Conservation (phyloP, 1,284 basidiomycete species). For the Heterobasidion occidentale region DNA sequence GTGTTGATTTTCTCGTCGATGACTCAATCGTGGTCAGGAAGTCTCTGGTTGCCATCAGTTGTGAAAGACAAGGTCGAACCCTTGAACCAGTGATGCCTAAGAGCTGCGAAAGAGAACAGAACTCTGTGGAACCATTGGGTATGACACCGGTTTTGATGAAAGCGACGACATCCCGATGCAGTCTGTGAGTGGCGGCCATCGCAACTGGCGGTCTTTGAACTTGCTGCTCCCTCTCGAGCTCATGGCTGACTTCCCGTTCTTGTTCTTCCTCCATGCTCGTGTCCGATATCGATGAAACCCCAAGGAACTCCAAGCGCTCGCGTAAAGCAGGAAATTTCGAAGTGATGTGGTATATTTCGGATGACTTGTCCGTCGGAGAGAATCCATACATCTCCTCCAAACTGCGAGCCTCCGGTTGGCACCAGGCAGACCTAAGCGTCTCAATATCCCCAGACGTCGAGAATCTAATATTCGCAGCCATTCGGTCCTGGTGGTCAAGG, state of each 20-base stretch:
- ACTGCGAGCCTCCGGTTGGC: slow-evolving; percentile 29
- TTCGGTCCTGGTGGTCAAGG: slow-evolving; percentile 28
- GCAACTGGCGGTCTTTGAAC: slow-evolving; percentile 24
- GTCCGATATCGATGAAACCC: slow-evolving; percentile 12
- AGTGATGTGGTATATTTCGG: neutral
- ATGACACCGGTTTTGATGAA: slow-evolving; percentile 22
- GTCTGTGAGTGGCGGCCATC: slow-evolving; percentile 15
- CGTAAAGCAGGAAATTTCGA: slow-evolving; percentile 16
- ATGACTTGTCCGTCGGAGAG: neutral
- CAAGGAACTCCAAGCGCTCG: slow-evolving; percentile 21
- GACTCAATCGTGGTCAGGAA: neutral
- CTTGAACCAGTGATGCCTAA: neutral
- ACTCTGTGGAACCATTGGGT: neutral
- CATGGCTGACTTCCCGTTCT: slow-evolving; percentile 38
- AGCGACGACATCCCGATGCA: slow-evolving; percentile 17
- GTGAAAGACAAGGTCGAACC: neutral
- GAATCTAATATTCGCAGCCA: slow-evolving; percentile 11
- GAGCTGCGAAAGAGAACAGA: neutral
- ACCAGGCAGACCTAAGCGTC: slow-evolving; percentile 23
- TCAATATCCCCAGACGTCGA: slow-evolving; percentile 1
- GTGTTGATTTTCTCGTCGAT: too few species aligned
- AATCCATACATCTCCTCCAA: slow-evolving; percentile 30
- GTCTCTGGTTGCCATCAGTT: neutral
- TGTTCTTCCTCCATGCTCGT: slow-evolving; percentile 36
- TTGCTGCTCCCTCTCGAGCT: slow-evolving; percentile 33